These are phyloP conservation scores for Coffea eugenioides DNA, from an alignment of 257 asterid genomes.

Conservation along the genomic window DNA sequence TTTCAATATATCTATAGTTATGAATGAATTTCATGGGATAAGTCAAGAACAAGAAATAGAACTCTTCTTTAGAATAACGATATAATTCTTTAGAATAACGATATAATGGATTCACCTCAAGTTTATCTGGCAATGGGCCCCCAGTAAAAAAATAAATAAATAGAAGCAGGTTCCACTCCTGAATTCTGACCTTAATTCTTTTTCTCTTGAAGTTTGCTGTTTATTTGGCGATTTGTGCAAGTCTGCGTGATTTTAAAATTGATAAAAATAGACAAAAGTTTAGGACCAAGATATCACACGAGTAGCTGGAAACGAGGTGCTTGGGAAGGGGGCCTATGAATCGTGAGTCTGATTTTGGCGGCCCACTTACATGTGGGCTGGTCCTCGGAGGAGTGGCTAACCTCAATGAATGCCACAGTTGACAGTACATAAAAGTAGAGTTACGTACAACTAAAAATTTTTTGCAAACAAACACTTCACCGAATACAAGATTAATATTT, in stretches of 20 bases:
- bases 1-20: too few species aligned
- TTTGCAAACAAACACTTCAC: too few species aligned
- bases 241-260: neutral
- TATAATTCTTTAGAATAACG: too few species aligned
- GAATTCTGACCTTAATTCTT: neutral
- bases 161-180: neutral
- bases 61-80: too few species aligned
- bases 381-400: neutral
- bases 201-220: neutral
- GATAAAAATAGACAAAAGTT: conserved; percentile 1
- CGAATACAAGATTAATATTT: too few species aligned
- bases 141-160: neutral
- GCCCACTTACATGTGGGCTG: conserved; percentile 22
- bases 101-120: too few species aligned
- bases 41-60: too few species aligned
- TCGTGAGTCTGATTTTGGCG: conserved; percentile 8
- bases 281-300: conserved; percentile 5
- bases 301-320: neutral
- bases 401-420: neutral
- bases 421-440: neutral
- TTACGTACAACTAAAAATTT: too few species aligned
- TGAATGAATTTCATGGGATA: too few species aligned
- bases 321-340: neutral
- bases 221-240: neutral
- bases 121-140: neutral